Base-by-base conservation (phyloP, 2,329 filamentous ascomycete genomes). In the Alternaria metachromatica region DNA sequence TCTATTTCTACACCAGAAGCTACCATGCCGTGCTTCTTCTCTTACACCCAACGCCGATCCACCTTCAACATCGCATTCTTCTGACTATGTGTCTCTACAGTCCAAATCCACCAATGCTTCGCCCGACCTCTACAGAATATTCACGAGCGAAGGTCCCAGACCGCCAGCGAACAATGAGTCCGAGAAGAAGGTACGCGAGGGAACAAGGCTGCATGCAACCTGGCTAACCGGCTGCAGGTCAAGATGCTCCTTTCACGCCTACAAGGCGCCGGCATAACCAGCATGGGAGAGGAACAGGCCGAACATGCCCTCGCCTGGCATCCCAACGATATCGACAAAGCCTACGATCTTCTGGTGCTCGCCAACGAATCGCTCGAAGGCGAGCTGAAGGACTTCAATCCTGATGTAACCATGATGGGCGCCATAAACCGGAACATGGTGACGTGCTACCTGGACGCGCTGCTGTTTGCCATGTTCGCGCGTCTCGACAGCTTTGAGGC, bases 391-490 rank as follows among this genome's bases (percentile, higher is more conserved):
- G 87, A 89, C 15, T 97, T 93, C 81, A 86, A 93, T 59, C 88
- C 93, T 9, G 85, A 86, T 57, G 85, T 91, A 8, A 87, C 87
- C 60, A 89, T 98, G 83, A 82, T 93, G 5, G 96, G 96, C 7
- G 95, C 96, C 12, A 91, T 93, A 72, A 99, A 99, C 76, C 87
- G 94, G 51, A 87, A 90, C 48, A 88, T 88, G 51, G 93, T 97
- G 37, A 98, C 95, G n/a, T 99, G 96, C 82, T 98, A 96, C 78
- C 84, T 98, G 15, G 96, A 98, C 78, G 87, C 95, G 0, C 83
- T 98, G 21, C 86, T 99, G 2, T 98, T 97, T 78, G 92, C 95
- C 78, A 97, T 99, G 93, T 98, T 98, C 78, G 92, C 92, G 18
- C 90, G 92, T 64, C 85, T 97, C 41, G 91, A 93, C 69, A 94